phyloP scores from a whole-genome alignment of 306 rosid species.

The Citrullus mucosospermus region DNA sequence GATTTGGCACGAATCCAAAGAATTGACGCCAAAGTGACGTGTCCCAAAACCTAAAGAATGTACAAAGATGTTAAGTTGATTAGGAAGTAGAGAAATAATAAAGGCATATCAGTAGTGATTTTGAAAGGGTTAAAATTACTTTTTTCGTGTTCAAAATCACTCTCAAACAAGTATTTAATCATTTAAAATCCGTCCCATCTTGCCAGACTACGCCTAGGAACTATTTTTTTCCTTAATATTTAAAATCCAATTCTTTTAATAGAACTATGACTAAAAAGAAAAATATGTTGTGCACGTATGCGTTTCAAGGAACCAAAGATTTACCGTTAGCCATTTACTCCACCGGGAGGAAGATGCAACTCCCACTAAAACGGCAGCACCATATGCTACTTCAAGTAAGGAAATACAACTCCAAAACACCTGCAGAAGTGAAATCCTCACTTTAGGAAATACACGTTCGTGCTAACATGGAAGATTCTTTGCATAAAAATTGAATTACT shows the following conservation, averaged over 20 bases:
- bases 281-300: background rate
- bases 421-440: slow-evolving; percentile 22
- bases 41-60: slow-evolving; percentile 59
- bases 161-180: too few relatives aligned
- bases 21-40: slow-evolving; percentile 40
- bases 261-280: background rate
- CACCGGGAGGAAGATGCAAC: slow-evolving; percentile 53
- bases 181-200: background rate
- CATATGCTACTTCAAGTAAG: slow-evolving; percentile 79
- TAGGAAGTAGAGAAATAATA: background rate
- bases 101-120: too few relatives aligned
- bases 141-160: too few relatives aligned
- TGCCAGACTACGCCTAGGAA: background rate
- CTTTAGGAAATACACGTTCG: background rate
- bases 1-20: slow-evolving; percentile 76
- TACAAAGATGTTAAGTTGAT: slow-evolving; percentile 3
- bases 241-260: background rate
- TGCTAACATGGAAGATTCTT: slow-evolving; percentile 7
- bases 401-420: slow-evolving; percentile 86
- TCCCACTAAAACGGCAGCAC: slow-evolving; percentile 62
- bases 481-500: slow-evolving; percentile 7
- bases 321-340: slow-evolving; percentile 79
- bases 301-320: slow-evolving; percentile 5
- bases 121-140: background rate
- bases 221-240: background rate